phyloP scores from a whole-genome alignment of 768 basidiomycete genomes.

The Termitomyces sp. region DNA sequence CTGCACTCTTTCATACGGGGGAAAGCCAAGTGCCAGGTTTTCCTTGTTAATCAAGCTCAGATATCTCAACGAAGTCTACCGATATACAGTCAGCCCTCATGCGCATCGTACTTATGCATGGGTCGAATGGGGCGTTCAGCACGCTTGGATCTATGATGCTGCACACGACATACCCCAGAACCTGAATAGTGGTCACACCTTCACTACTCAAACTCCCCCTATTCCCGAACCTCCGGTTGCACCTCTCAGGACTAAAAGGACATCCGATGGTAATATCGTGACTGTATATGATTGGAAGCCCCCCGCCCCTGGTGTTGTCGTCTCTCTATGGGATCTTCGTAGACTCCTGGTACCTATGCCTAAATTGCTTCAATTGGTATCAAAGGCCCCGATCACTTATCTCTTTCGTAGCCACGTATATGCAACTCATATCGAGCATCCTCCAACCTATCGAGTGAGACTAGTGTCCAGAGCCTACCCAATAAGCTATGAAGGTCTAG shows the following conservation, averaged over 20 bases:
- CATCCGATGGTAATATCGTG: neutral
- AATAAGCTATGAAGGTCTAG: slow-evolving; percentile 1
- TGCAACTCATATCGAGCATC: neutral
- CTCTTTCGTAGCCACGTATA: neutral
- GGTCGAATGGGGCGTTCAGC: neutral
- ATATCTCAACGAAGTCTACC: neutral
- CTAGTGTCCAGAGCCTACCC: neutral
- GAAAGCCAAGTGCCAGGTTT: neutral
- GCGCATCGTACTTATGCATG: neutral
- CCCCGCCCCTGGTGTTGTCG: neutral
- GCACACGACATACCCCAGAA: neutral
- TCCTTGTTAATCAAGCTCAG: neutral
- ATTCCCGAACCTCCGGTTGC: neutral
- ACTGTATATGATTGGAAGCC: neutral
- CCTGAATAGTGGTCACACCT: slow-evolving; percentile 2
- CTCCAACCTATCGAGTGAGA: neutral
- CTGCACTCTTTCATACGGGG: neutral
- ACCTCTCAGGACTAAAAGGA: neutral
- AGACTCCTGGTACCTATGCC: neutral
- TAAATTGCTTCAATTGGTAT: neutral
- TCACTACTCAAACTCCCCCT: neutral
- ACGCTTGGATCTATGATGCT: neutral
- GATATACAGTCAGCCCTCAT: neutral
- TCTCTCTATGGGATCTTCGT: slow-evolving; percentile 5
- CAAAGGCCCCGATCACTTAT: neutral